Base-by-base conservation (phyloP, 176 grass and related monocot species). In the Thalia dealbata region DNA sequence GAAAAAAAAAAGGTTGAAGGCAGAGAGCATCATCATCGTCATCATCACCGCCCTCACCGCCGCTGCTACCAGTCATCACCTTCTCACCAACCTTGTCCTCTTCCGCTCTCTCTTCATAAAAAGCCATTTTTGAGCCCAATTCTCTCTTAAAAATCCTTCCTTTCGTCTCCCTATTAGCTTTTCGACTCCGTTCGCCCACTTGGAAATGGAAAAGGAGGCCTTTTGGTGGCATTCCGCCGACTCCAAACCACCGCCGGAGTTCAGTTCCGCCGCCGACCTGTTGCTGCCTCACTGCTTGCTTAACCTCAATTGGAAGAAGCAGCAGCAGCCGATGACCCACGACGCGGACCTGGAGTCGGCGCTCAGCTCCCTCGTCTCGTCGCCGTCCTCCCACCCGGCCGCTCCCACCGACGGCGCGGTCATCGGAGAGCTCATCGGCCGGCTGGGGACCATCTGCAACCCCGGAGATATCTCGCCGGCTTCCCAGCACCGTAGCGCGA, bases 361-460 rank as follows among this genome's bases (percentile, higher is more conserved):
- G 10, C 69, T 87, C 15, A 87, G 84, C 64, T 91, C 88, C 10
- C 84, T 91, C 68, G 84, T 91, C 2, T 87, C 88, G 0, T 91
- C 88, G 1, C 84, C 88, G 21, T 66, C 82, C 62, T 58, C 78
- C 35, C 44, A 61, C 44, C 77, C 76, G 15, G n/a, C 54, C 14
- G 19, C 75, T 6, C 0, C 79, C 32, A 76, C 25, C 7, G 73
- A 87, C 50, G 82, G 64, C 18, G 67, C 69, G 27, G 73, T 80
- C 76, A 80, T 91, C 64, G 79, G 82, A n/a, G 84, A 87, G 73
- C 79, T 91, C 69, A 91, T 87, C 50, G 84, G 84, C 43, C 82
- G 84, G 13, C 88, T 91, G 50, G 88, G 84, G 51, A 75, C 79
- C 84, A 85, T 91, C 82, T 91, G 82, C 82, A 78, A 54, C 67